Conservation (phyloP, 192 early-diverging fungal genomes). For the Umbelopsis vinacea region DNA sequence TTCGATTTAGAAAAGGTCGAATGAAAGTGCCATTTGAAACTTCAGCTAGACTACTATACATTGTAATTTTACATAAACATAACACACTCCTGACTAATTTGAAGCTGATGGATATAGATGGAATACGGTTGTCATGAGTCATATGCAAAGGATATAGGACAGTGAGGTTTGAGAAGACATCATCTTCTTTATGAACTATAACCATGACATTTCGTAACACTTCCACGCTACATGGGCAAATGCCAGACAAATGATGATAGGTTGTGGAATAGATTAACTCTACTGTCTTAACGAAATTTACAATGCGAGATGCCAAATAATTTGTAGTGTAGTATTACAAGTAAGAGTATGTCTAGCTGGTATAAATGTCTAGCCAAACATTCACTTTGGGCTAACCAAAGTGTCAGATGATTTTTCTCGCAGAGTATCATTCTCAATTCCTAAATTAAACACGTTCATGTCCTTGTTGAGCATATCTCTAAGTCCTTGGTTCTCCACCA, state of each 20-base stretch:
- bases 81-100: background rate
- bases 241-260: too few relatives aligned
- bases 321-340: background rate
- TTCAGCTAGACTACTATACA: background rate
- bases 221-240: too few relatives aligned
- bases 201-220: too few relatives aligned
- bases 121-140: background rate
- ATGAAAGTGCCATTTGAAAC: too few relatives aligned
- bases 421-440: background rate
- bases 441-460: background rate
- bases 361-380: background rate
- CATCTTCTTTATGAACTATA: too few relatives aligned
- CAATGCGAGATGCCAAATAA: too few relatives aligned
- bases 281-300: too few relatives aligned
- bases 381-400: background rate
- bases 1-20: background rate
- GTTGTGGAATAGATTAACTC: too few relatives aligned
- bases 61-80: background rate
- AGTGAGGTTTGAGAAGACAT: background rate
- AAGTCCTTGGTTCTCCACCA: slow-evolving; percentile 13
- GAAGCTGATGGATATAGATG: background rate
- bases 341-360: background rate
- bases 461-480: slow-evolving; percentile 16
- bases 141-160: background rate
- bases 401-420: slow-evolving; percentile 11